Base-by-base conservation (phyloP, 1,139 yeast species). In the Pichia sp. region DNA sequence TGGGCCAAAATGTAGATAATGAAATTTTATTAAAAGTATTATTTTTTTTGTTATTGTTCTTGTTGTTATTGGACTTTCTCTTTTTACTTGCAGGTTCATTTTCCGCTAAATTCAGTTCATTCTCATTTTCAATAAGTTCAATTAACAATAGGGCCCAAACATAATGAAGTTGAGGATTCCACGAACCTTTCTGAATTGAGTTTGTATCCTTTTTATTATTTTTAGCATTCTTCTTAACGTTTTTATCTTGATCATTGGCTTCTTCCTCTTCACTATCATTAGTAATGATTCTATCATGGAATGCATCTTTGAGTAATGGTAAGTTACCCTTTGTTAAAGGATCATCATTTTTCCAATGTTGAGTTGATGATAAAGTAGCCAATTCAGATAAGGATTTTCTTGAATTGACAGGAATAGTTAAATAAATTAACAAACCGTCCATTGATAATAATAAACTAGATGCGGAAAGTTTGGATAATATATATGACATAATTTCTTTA, bases 151-250 rank as follows among this genome's bases (percentile, higher is more conserved):
- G 65, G 24, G 69, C 72, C 96, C 96, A 91, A 1, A 84, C 94
- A 62, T 80, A 84, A 54, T 88, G 95, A 29, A 87, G 62, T 46
- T 80, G 71, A 20, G 95, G 86, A 21, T 75, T 72, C 95, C 95
- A 88, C 37, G 70, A 69, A 4, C 87, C 80, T 55, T 74, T 78
- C 55, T 74, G 77, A 50, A 69, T 71, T 22, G 30, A 27, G 18
- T 33, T 21, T 21, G 21, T 18, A 11, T 28, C n/a, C 20, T 39
- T 37, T 14, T 34, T 26, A 18, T 22, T 28, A 3, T 18, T 13
- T 5, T 22, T 33, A 15, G 9, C 18, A 29, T 31, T 33, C 18
- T 31, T 15, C 18, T 31, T 31, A 4, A 61, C 50, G 55, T 48
- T 40, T 13, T 25, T 36, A 8, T 30, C 38, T 2, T 46, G 48